Base-by-base conservation (phyloP, 2,329 filamentous ascomycete species). In the Cladosporium cucumerinum region DNA sequence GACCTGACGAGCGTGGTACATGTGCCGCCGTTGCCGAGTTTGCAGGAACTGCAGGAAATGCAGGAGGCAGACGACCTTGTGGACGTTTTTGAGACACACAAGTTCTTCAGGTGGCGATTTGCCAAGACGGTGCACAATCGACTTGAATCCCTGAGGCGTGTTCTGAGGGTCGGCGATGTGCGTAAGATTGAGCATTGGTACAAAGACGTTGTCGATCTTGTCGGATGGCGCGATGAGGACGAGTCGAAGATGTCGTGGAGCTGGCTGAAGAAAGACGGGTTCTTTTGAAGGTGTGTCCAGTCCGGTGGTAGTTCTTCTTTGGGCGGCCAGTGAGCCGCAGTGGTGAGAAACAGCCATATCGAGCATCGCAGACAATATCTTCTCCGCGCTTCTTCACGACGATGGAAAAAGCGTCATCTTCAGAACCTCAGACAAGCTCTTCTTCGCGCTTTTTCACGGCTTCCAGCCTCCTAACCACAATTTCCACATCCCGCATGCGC, bases 401-500 rank as follows among this genome's bases (percentile, higher is more conserved):
- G 39, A 16, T 16, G 34, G 34, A 36, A 16, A 36, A 11, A 36
- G 23, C n/a, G 14, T 2, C 8, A 39, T 36, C 14, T 39, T 26
- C n/a, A 30, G 46, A 18, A 52, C 43, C 30, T 71, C 68, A 73
- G 39, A 69, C 65, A 52, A 67, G 78, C 64, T 81, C 82, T 66
- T 82, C 82, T 67, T 86, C 84, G 68, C 80, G 81, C 71, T 80
- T 84, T 71, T 81, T 83, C 76, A 77, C 78, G 68, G 80, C 81
- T 73, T 93, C 90, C 59, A 81, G 81, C 72, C 89, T 84, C 73
- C 86, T 82, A 2, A 94, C 81, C 10, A 81, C 81, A 63, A 86
- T 83, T 78, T 95, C 91, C 8, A 87, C 84, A 66, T 82, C 80
- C 75, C 86, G 85, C 14, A 93, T 76, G 58, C 89, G 82, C 36